Conservation (phyloP, 331 rosid species). For the Acacia pycnantha region DNA sequence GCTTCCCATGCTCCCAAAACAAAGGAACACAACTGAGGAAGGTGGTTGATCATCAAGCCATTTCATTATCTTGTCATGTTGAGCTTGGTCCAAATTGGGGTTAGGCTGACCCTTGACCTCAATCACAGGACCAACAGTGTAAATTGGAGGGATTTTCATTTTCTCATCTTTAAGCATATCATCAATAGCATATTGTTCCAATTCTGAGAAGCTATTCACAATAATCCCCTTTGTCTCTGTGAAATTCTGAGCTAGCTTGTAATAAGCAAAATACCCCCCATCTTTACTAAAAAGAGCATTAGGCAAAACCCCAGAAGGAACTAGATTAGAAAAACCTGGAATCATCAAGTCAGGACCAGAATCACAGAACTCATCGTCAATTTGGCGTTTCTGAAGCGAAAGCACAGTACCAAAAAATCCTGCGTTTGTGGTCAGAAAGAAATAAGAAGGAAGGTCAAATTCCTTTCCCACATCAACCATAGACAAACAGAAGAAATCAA, state of each 20-base stretch:
- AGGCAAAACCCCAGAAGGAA: constrained; percentile 42
- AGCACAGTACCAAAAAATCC: constrained; percentile 35
- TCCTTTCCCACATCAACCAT: constrained; percentile 57
- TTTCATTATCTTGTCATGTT: constrained; percentile 41
- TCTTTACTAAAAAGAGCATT: constrained; percentile 26
- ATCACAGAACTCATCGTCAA: constrained; percentile 28
- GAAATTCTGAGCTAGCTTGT: constrained; percentile 29
- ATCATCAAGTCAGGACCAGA: constrained; percentile 29
- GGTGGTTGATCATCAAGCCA: constrained; percentile 63
- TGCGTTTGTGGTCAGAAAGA: constrained; percentile 41
- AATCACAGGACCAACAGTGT: constrained; percentile 62
- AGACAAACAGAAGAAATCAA: constrained; percentile 32
- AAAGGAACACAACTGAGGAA: constrained; percentile 55
- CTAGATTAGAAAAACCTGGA: constrained; percentile 34
- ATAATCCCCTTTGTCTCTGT: constrained; percentile 54
- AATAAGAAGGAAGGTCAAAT: constrained; percentile 45
- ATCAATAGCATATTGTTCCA: constrained; percentile 40
- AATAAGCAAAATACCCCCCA: constrained; percentile 38
- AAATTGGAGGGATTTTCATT: constrained; percentile 43
- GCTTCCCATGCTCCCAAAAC: constrained; percentile 73
- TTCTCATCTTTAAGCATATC: constrained; percentile 19
- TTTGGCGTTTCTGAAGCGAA: constrained; percentile 28
- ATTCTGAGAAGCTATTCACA: constrained; percentile 45
- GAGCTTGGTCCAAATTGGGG: constrained; percentile 40
- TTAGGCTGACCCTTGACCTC: constrained; percentile 33